Base-by-base conservation (phyloP, 208 protist genomes). In the Leishmania guyanensis region DNA sequence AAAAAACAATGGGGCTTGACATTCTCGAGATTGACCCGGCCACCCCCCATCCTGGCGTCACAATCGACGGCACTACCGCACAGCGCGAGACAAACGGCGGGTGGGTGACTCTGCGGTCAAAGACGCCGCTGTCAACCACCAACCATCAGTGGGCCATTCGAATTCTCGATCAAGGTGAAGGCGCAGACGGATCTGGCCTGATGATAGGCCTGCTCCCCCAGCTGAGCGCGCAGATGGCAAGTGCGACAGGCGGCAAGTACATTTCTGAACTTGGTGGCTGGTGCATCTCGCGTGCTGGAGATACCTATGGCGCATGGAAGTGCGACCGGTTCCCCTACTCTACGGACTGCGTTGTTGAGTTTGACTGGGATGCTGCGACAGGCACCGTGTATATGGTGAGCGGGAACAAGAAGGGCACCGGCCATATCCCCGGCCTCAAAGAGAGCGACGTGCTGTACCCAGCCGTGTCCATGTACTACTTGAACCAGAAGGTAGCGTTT, bases 401-500 rank as follows among this genome's bases (percentile, higher is more conserved):
- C 72, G 95, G 94, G 39, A 93, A 94, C 76, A 87, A 90, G 74
- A 91, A 90, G 39, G 92, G 83, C 9, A 88, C 86, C 16, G 95
- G 92, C 12, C 88, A 95, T 70, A 95, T 98, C 71, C 85, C 92
- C 20, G 89, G 86, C 29, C 75, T 96, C 46, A 87, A 89, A n/a
- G 86, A 94, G 22, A 73, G 84, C 53, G 93, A 98, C 65, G 81
- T 86, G 12, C 77, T 97, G 17, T 98, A 94, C 69, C 95, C 95
- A 9, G 94, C 95, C 50, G 82, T 98, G 36, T 97, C 94, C 46
- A 94, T 98, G 92, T 98, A 97, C 79, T 98, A 98, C 80, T 76
- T 96, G 43, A 97, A 97, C 81, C 95, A 98, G 69, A 97, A 96
- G 70, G 80, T 98, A 17, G 83, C 91, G 5, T 98, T 98, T 93